phyloP scores from a whole-genome alignment of 2,329 filamentous ascomycete species.

The Claviceps sp. region DNA sequence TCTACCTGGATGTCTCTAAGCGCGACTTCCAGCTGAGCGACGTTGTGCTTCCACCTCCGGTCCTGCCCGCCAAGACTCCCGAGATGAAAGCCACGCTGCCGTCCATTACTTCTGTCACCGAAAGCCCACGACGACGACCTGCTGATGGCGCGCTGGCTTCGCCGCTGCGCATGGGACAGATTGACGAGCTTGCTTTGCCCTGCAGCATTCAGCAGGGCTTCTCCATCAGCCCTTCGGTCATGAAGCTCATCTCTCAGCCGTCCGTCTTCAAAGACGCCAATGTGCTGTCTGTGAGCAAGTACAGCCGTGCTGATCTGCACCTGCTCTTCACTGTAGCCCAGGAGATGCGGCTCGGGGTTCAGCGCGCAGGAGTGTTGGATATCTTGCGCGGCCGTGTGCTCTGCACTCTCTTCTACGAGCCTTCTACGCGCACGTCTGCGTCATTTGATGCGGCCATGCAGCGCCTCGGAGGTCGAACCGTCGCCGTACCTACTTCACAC shows the following conservation, averaged over 20 bases:
- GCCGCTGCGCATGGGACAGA: constrained; percentile 12
- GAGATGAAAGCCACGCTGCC: constrained; percentile 37
- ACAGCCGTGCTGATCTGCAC: constrained; percentile 77
- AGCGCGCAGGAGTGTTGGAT: constrained; percentile 80
- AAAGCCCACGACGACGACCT: constrained; percentile 22
- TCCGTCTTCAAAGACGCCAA: constrained; percentile 85
- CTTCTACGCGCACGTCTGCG: constrained; percentile 84
- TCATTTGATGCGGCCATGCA: constrained; percentile 99
- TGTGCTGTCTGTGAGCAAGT: constrained; percentile 84
- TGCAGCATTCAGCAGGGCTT: constrained; percentile 37
- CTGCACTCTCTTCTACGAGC: constrained; percentile 93
- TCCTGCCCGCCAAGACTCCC: constrained; percentile 45
- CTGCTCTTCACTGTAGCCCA: constrained; percentile 91
- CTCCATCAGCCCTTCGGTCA: constrained; percentile 47
- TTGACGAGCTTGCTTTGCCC: constrained; percentile 33
- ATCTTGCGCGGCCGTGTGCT: constrained; percentile 76
- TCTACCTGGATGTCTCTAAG: constrained; percentile 66
- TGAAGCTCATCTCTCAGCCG: constrained; percentile 55
- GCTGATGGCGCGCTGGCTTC: constrained; percentile 14
- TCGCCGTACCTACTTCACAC: constrained; percentile 67
- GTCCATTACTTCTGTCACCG: constrained; percentile 21
- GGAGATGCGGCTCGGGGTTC: constrained; percentile 92
- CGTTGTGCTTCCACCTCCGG: constrained; percentile 60
- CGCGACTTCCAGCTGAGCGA: constrained; percentile 90
- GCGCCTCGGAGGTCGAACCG: constrained; percentile 77